Evolutionary conservation across 192 early-diverging fungal species (phyloP).

Genomic region (Lobosporangium transversale): DNA sequence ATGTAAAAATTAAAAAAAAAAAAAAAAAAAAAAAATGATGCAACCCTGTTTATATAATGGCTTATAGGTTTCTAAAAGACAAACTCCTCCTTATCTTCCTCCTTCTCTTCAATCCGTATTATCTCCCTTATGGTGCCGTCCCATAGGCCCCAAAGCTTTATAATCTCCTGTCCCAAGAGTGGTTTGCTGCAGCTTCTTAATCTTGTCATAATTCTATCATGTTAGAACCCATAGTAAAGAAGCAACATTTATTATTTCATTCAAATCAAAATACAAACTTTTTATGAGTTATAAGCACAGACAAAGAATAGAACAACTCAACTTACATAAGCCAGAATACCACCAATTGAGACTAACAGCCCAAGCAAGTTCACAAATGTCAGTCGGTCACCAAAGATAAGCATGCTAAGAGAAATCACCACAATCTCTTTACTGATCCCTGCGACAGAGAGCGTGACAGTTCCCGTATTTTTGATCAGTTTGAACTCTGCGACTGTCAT

Average conservation of each 20-base stretch:
- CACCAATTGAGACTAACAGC: constrained; percentile 65
- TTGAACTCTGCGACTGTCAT: constrained; percentile 84
- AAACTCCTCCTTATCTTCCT: too few relatives aligned
- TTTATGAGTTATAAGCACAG: too few relatives aligned
- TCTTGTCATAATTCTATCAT: constrained; percentile 39
- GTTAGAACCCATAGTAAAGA: not conserved
- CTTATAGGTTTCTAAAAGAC: too few relatives aligned
- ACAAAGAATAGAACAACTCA: too few relatives aligned
- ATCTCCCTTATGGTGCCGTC: constrained; percentile 35
- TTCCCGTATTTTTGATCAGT: constrained; percentile 79
- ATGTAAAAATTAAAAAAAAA: too few relatives aligned
- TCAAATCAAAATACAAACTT: too few relatives aligned
- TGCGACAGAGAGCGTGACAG: constrained; percentile 84
- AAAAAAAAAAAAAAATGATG: too few relatives aligned
- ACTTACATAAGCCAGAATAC: constrained; percentile 66
- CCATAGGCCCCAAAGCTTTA: constrained; percentile 13
- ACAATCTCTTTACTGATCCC: constrained; percentile 86
- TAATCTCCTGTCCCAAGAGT: constrained; percentile 21
- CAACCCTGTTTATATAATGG: too few relatives aligned
- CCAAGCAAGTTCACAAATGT: constrained; percentile 74
- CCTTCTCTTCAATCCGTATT: constrained; percentile 45
- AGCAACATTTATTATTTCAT: too few relatives aligned
- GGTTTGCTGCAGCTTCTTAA: constrained; percentile 39
- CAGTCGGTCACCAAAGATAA: constrained; percentile 80
- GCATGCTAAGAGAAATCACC: constrained; percentile 70